A percentile compares a stretch with the other conserved stretches of the same genome.
These are phyloP conservation scores for Nadsonia starkeyi-henricii DNA, from an alignment of 1,139 yeast species.

Conservation along the genomic window DNA sequence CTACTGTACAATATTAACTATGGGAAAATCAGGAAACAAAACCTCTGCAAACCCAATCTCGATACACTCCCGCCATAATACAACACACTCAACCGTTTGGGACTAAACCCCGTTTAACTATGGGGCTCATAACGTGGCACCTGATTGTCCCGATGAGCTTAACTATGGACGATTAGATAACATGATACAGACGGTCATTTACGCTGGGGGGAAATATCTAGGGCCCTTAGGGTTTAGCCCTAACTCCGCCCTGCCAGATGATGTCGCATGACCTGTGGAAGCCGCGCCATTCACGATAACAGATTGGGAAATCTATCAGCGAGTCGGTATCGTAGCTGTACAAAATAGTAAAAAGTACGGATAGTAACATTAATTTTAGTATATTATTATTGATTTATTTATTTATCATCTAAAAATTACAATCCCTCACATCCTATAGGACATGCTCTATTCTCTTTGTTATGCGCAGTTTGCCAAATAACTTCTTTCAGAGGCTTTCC, in stretches of 20 bases:
- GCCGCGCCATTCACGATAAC: not conserved
- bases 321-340: too few relatives aligned
- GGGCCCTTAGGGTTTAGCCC: slow-evolving; percentile 8
- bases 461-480: slow-evolving; percentile 16
- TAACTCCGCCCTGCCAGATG: not conserved
- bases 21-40: not conserved
- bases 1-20: slow-evolving; percentile 1
- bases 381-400: too few relatives aligned
- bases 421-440: not conserved
- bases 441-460: slow-evolving; percentile 6
- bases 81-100: not conserved
- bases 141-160: slow-evolving; percentile 1
- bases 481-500: slow-evolving; percentile 27
- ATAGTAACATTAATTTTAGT: too few relatives aligned
- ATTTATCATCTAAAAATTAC: too few relatives aligned
- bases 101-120: not conserved
- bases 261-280: not conserved
- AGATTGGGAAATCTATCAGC: not conserved
- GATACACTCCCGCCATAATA: not conserved
- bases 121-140: slow-evolving; percentile 2
- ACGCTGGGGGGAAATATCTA: not conserved
- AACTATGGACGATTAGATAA: slow-evolving; percentile 6
- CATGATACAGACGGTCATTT: slow-evolving; percentile 1
- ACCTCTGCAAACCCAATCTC: not conserved
- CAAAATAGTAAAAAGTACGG: too few relatives aligned